These are phyloP conservation scores for Vitellaria paradoxa DNA, from an alignment of 179 eudicot species.

Conservation along the genomic window DNA sequence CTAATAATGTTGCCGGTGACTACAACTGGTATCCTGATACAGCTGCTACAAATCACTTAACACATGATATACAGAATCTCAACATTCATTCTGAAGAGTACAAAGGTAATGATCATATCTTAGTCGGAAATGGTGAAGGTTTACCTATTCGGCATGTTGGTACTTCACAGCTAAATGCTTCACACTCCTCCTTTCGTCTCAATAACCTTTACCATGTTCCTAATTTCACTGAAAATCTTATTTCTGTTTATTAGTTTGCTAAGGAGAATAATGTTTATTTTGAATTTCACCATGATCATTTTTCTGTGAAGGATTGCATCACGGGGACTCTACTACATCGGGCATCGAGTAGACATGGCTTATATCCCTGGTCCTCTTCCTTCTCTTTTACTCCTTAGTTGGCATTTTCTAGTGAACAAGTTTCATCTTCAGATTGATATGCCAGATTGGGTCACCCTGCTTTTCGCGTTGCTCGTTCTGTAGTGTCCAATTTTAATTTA, in stretches of 20 bases:
- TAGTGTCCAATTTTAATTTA: too few relatives aligned
- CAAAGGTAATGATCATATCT: too few relatives aligned
- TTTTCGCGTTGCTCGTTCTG: neutral
- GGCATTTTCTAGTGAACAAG: neutral
- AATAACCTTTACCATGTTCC: neutral
- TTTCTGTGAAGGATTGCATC: constrained; percentile 7
- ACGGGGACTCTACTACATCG: neutral
- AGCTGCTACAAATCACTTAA: too few relatives aligned
- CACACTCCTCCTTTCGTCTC: too few relatives aligned
- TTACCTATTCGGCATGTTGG: too few relatives aligned
- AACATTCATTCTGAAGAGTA: too few relatives aligned
- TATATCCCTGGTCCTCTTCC: neutral
- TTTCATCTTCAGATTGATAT: neutral
- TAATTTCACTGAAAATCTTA: neutral
- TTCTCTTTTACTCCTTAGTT: neutral
- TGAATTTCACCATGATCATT: neutral
- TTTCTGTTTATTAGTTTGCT: neutral
- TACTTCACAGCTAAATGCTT: too few relatives aligned
- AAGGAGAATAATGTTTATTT: neutral
- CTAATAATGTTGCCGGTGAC: too few relatives aligned
- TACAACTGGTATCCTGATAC: too few relatives aligned
- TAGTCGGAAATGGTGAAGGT: too few relatives aligned
- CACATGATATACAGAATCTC: too few relatives aligned
- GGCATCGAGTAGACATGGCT: neutral
- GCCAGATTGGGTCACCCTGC: neutral